A percentile compares a stretch with the other conserved stretches of the same genome.
These are phyloP conservation scores for Chaetomiaceae sp. DNA, from an alignment of 2,329 filamentous ascomycete genomes.

Conservation along the genomic window DNA sequence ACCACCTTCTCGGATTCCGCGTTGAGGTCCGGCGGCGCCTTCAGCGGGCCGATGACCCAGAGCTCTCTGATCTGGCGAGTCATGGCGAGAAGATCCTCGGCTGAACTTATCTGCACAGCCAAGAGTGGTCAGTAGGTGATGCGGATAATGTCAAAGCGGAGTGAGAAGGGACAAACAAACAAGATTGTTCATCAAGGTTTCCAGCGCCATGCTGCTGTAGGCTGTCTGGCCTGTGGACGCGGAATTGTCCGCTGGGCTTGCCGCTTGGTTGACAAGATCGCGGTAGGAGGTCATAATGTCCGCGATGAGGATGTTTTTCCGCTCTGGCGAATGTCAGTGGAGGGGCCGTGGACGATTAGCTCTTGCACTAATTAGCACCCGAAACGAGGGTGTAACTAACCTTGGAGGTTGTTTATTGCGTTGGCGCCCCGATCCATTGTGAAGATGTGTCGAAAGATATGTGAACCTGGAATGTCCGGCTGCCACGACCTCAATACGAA, in stretches of 20 bases:
- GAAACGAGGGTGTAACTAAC: neutral
- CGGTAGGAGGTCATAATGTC: conserved; percentile 42
- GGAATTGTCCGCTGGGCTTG: conserved; percentile 32
- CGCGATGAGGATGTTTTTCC: conserved; percentile 42
- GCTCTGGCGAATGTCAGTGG: conserved; percentile 34
- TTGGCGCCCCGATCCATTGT: conserved; percentile 8
- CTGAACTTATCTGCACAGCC: conserved; percentile 35
- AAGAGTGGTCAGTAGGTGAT: neutral
- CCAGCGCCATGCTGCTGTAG: conserved; percentile 39
- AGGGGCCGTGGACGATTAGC: too few species aligned
- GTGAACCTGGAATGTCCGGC: too few species aligned
- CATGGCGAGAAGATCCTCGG: conserved; percentile 43
- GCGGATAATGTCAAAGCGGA: neutral
- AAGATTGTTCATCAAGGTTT: conserved; percentile 36
- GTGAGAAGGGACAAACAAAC: conserved; percentile 25
- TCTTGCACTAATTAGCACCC: neutral
- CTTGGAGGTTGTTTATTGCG: conserved; percentile 11
- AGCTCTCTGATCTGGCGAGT: conserved; percentile 47
- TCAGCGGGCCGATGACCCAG: conserved; percentile 46
- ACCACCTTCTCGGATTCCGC: conserved; percentile 34
- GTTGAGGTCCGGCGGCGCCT: conserved; percentile 41
- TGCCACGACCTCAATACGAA: too few species aligned
- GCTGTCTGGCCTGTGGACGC: conserved; percentile 37
- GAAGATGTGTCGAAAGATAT: neutral
- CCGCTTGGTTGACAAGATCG: conserved; percentile 39